phyloP scores from a whole-genome alignment of 768 basidiomycete species.

The Kwoniella sp. region DNA sequence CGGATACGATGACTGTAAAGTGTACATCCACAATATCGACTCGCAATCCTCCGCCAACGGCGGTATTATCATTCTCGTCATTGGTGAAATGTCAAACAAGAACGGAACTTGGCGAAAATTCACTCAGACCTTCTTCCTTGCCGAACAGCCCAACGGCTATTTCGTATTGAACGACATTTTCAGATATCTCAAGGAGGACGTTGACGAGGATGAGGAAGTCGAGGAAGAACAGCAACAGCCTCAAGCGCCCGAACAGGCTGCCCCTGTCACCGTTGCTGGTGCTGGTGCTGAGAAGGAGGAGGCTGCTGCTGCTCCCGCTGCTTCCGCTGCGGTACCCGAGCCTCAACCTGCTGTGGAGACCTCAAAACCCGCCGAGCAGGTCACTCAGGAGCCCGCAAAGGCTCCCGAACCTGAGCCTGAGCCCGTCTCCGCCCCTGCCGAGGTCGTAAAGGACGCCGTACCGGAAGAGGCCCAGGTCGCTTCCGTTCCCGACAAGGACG shows the following conservation, averaged over 20 bases:
- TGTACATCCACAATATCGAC: conserved; percentile 98
- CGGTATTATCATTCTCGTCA: conserved; percentile 98
- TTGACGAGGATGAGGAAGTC: conserved; percentile 74
- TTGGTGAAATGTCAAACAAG: conserved; percentile 97
- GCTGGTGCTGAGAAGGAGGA: conserved; percentile 2
- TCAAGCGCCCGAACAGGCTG: conserved; percentile 34
- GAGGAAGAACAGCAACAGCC: conserved; percentile 50
- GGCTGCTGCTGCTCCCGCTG: conserved; percentile 20
- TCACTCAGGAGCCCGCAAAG: conserved; percentile 18
- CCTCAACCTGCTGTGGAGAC: conserved; percentile 19
- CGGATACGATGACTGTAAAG: conserved; percentile 94
- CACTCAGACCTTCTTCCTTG: conserved; percentile 99
- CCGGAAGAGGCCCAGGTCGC: conserved; percentile 43
- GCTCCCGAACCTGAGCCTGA: conserved; percentile 33
- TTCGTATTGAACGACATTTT: conserved; percentile 99
- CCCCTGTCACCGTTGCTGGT: conserved; percentile 17
- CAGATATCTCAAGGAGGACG: conserved; percentile 96
- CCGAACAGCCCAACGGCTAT: conserved; percentile 98
- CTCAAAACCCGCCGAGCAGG: conserved; percentile 15
- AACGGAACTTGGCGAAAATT: conserved; percentile 95
- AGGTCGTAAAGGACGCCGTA: conserved; percentile 47
- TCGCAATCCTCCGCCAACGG: conserved; percentile 91
- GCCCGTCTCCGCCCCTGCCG: conserved; percentile 57
- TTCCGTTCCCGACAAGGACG: conserved; percentile 43
- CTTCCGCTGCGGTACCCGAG: conserved; percentile 20